Base-by-base conservation (phyloP, 192 early-diverging fungal species). In the Diversispora epigaea region DNA sequence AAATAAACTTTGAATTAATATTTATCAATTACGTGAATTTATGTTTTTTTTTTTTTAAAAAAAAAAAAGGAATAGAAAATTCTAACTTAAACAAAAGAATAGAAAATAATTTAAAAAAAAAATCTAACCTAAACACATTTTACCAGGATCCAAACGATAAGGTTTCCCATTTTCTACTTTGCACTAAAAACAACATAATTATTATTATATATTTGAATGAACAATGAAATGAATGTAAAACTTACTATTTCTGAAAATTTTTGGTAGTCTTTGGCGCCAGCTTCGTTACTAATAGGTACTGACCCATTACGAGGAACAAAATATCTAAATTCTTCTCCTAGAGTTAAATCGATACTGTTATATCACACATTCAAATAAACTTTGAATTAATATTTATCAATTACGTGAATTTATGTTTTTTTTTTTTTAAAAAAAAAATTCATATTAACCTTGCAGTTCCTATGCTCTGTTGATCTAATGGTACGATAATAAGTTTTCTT, bases 61-160 rank as follows among this genome's bases (percentile, higher is more conserved):
- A 22, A 14, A 49, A n/a, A n/a, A n/a, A n/a, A n/a, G n/a, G n/a
- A n/a, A n/a, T n/a, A n/a, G n/a, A n/a, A 44, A 21, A 58, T 54
- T 69, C 25, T n/a, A n/a, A n/a, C n/a, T n/a, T n/a, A n/a, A n/a
- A n/a, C 32, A 73, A n/a, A 39, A 49, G 9, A 25, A n/a, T 61
- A 14, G 0, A 61, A 39, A 39, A 61, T 39, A 39, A 61, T 11
- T 32, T 39, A 10, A 8, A 47, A 40, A 67, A 67, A 19, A 3
- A 67, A 19, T 46, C 17, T 17, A 21, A 73, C 71, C 71, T 21
- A 73, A 73, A 73, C 71, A 73, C 71, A 73, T 73, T 62, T 73
- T 57, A 47, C 71, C 71, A 43, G 71, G 71, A 5, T 46, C 71
- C 44, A 73, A 46, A 63, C 32, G 62, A 63, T 73, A 73, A 4